Evolutionary conservation across 257 asterid species (phyloP).

Genomic region (Ligustrum vulgare): DNA sequence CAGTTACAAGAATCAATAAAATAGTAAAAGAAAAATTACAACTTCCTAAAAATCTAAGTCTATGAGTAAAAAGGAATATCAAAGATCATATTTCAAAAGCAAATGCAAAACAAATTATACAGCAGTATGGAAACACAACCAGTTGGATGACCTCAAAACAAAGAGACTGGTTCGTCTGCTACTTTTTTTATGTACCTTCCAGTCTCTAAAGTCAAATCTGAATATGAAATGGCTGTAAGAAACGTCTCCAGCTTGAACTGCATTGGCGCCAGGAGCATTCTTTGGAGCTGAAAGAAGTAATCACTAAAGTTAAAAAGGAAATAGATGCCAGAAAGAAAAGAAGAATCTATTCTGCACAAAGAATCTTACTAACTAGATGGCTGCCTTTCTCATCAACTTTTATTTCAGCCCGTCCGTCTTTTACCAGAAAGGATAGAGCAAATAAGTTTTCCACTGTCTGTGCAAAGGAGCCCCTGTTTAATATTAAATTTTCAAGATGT

Average conservation of each 20-base stretch:
- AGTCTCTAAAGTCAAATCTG: slow-evolving; percentile 79
- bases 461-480: slow-evolving; percentile 74
- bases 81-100: background rate
- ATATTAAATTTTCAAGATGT: slow-evolving; percentile 67
- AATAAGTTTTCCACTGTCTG: slow-evolving; percentile 94
- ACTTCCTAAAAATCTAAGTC: background rate
- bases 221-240: slow-evolving; percentile 71
- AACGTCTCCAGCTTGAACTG: slow-evolving; percentile 71
- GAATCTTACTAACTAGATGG: slow-evolving; percentile 73
- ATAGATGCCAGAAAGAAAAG: background rate
- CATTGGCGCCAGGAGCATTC: slow-evolving; percentile 84
- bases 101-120: background rate
- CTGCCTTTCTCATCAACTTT: slow-evolving; percentile 55
- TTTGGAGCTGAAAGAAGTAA: slow-evolving; percentile 66
- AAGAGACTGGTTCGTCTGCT: too few relatives aligned
- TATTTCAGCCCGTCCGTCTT: slow-evolving; percentile 89
- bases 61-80: background rate
- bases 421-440: slow-evolving; percentile 83
- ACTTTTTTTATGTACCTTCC: slow-evolving; percentile 58
- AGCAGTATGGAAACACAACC: too few relatives aligned
- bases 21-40: background rate
- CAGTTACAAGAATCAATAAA: background rate
- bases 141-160: too few relatives aligned
- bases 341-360: background rate
- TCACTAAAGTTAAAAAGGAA: slow-evolving; percentile 6